Percentiles rank a stretch among this genome's conserved stretches.
Evolutionary conservation across 306 rosid species (phyloP).

Genomic region (Fragaria iinumae): DNA sequence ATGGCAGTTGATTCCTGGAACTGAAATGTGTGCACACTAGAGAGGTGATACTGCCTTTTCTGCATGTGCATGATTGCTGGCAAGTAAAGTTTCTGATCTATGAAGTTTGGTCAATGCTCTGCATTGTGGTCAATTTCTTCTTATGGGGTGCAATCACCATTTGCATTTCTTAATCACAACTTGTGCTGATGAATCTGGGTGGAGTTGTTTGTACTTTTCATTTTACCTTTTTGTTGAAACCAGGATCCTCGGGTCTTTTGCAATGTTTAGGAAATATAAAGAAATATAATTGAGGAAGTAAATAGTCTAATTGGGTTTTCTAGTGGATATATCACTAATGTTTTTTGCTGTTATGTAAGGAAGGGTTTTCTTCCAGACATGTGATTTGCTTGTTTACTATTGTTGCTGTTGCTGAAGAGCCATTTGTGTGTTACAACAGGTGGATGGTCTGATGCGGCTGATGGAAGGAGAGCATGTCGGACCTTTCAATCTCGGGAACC

Average conservation of each 20-base stretch:
- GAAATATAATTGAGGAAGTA: not conserved
- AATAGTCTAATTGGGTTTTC: not conserved
- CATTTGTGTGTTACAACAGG: slow-evolving; percentile 40
- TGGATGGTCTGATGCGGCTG: slow-evolving; percentile 94
- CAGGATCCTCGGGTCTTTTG: not conserved
- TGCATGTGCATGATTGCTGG: slow-evolving; percentile 7
- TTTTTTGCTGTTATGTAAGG: not conserved
- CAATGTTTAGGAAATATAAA: not conserved
- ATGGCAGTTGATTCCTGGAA: slow-evolving; percentile 3
- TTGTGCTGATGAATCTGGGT: not conserved
- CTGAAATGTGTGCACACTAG: not conserved
- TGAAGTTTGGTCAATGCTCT: not conserved
- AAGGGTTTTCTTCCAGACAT: not conserved
- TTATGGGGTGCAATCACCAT: not conserved
- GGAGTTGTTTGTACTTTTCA: not conserved
- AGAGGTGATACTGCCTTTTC: slow-evolving; percentile 7
- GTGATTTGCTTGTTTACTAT: not conserved
- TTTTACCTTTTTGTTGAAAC: not conserved
- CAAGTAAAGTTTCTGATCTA: not conserved
- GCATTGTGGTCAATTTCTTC: not conserved
- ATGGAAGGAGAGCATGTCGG: slow-evolving; percentile 99
- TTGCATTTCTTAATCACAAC: not conserved
- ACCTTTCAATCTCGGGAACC: slow-evolving; percentile 97
- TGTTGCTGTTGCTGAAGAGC: not conserved
- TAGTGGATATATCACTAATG: not conserved